Base-by-base conservation (phyloP, 2,329 filamentous ascomycete species). In the Aurifilum marmelostoma region DNA sequence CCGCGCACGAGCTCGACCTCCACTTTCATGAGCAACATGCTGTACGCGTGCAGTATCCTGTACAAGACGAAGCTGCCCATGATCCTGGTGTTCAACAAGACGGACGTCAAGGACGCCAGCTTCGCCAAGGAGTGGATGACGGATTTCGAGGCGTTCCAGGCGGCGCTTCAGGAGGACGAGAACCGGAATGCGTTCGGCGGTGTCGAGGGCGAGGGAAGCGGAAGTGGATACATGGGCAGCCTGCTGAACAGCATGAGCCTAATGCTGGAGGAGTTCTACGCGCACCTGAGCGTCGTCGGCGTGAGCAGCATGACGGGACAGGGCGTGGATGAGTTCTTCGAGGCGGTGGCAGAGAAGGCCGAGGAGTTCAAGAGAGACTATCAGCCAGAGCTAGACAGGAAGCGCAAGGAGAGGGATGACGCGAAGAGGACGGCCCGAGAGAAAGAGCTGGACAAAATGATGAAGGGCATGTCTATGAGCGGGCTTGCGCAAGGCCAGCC, bases 51-150 rank as follows among this genome's bases (percentile, higher is more conserved):
- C 85, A 97, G 92, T 70, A 99, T 99, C 73, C 87, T 99, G 21
- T 99, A 99, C 87, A 98, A 98, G 84, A 98, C 95, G 1, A 97
- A 97, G 79, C 85, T 99, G 0, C 96, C 96, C 32, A 99, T 99
- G 96, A 97, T 99, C 66, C 83, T 99, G 9, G 96, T 99, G 14
- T 98, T 99, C 85, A 99, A 99, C 85, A 99, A 99, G 83, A 97
- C 94, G 0, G 96, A 99, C 76, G 93, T 97, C 56, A 93, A 97
- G 79, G 92, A 97, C 75, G 93, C 94, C 0, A 87, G 88, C 34
- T 97, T 97, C 76, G 96, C 94, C 1, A 96, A 95, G 81, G 94
- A 98, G 77, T 99, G 97, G 96, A 99, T 99, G 96, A 97, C 94
- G 7, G 95, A 99, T 79, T 99, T 97, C 76, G 96, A 99, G 73